phyloP scores from a whole-genome alignment of 2,329 filamentous ascomycete species.

The Hypoxylon sp. region DNA sequence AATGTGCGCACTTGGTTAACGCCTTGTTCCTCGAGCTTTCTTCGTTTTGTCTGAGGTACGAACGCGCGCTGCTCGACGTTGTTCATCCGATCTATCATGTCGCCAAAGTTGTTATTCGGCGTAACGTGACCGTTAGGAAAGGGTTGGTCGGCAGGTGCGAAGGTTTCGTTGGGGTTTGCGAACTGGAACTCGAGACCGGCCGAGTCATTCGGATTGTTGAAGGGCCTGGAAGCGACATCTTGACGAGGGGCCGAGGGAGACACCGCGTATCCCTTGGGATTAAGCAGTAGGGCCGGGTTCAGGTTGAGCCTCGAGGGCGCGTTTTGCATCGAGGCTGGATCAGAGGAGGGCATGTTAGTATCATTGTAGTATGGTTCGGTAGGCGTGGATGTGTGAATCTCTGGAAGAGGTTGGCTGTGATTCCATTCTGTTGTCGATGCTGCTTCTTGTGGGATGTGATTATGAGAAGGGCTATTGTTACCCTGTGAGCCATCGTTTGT shows the following conservation, averaged over 20 bases:
- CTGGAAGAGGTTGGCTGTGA: not conserved
- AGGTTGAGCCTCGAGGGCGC: constrained; percentile 45
- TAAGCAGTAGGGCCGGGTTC: constrained; percentile 53
- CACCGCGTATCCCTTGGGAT: constrained; percentile 49
- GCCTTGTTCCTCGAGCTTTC: constrained; percentile 62
- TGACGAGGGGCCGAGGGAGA: constrained; percentile 30
- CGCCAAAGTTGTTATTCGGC: constrained; percentile 56
- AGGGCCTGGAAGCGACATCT: constrained; percentile 35
- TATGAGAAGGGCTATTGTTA: constrained; percentile 34
- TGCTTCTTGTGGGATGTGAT: not conserved
- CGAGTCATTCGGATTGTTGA: constrained; percentile 42
- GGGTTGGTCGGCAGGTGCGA: constrained; percentile 27
- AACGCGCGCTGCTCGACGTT: constrained; percentile 72
- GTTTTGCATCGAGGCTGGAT: constrained; percentile 41
- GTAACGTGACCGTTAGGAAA: constrained; percentile 21
- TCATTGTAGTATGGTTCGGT: constrained; percentile 27
- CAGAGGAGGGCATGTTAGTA: constrained; percentile 33
- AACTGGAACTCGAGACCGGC: constrained; percentile 54
- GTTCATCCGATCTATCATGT: constrained; percentile 78
- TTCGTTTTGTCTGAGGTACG: constrained; percentile 69
- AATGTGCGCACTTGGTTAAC: constrained; percentile 53
- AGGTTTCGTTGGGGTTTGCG: constrained; percentile 43
- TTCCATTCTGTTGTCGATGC: constrained; percentile 17
- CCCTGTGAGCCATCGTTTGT: constrained; percentile 47
- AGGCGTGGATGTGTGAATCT: constrained; percentile 12